Evolutionary conservation across 495 filamentous ascomycete species (phyloP).

Genomic region (Staphylotrichum longicolle): DNA sequence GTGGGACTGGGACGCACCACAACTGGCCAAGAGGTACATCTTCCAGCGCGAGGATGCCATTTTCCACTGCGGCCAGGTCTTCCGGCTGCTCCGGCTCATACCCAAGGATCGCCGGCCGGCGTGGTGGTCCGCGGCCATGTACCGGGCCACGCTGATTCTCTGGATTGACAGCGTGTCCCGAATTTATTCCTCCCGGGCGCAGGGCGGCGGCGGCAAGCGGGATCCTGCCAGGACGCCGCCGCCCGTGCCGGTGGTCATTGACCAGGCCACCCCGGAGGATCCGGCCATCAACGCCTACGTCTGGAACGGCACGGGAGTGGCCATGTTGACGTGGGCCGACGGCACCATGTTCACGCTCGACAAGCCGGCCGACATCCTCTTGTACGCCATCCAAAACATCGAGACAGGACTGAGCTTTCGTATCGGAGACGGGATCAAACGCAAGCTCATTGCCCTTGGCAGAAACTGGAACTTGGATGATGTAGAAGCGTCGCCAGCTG

Average conservation of each 20-base stretch:
- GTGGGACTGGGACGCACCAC: conserved; percentile 47
- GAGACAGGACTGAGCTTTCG: conserved; percentile 42
- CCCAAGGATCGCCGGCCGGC: conserved; percentile 43
- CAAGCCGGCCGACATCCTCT: conserved; percentile 42
- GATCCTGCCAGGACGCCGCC: background rate
- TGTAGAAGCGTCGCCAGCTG: conserved; percentile 1
- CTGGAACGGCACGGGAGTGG: conserved; percentile 40
- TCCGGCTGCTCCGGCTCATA: conserved; percentile 51
- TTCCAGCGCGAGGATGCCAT: conserved; percentile 54
- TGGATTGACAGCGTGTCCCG: conserved; percentile 47
- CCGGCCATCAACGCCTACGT: conserved; percentile 37
- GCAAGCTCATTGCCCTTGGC: conserved; percentile 43
- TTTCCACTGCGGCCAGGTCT: conserved; percentile 60
- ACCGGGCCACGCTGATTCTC: conserved; percentile 51
- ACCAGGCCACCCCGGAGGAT: conserved; percentile 42
- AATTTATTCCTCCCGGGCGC: conserved; percentile 27
- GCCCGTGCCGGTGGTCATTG: conserved; percentile 36
- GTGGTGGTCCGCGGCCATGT: conserved; percentile 56
- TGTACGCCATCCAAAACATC: conserved; percentile 43
- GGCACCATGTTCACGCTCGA: conserved; percentile 36
- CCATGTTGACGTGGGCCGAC: conserved; percentile 36
- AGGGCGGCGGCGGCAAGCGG: no score
- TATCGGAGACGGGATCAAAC: conserved; percentile 48
- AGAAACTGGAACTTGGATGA: conserved; percentile 34
- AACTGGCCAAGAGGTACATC: conserved; percentile 52